Evolutionary conservation across 1,139 yeast genomes (phyloP), one percentile per base, ranked within the genome.

Genomic region (Wickerhamiella infanticola): DNA sequence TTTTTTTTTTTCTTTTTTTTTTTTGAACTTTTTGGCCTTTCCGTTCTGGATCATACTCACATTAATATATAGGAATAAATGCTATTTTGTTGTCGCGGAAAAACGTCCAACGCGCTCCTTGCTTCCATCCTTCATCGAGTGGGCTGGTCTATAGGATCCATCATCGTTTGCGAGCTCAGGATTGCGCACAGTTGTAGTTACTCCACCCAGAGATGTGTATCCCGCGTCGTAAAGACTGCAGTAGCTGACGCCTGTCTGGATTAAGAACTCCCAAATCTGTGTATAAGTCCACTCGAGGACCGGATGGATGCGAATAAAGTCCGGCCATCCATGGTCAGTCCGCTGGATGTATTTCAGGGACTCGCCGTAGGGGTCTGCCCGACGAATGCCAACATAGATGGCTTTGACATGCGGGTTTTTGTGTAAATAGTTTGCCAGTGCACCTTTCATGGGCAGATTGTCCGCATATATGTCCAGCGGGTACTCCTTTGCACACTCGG

Each of bases 271-370:
- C 95, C 95, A 85, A 3, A 85, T 70, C 48, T 84, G 84, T 27
- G 70, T 72, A 55, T 81, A 83, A 40, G 72, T 72, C 95, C 95
- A 85, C 46, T 81, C 81, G 43, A 85, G 67, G 9, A 85, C 79
- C 0, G 95, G 95, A 56, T 84, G 90, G 7, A 84, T 69, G 41
- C 95, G 65, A 52, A 78, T 62, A 58, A 85, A 85, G 37, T 67
- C 65, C n/a, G 95, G 95, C 95, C 95, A 85, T 45, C 84, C 77
- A 51, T 76, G 80, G 58, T 85, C 95, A 0, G 95, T 85, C 38
- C 57, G 60, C 55, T 82, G 86, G 49, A 79, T 72, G 46, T 69
- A 69, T 13, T 66, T 52, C 37, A 85, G 66, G 11, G 64, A 53
- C 1, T 64, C 63, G 0, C 93, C 86, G 58, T 72, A 81, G 0